Evolutionary conservation across 2,329 filamentous ascomycete genomes (phyloP).

Genomic region (Penicillium fuscoglaucum): DNA sequence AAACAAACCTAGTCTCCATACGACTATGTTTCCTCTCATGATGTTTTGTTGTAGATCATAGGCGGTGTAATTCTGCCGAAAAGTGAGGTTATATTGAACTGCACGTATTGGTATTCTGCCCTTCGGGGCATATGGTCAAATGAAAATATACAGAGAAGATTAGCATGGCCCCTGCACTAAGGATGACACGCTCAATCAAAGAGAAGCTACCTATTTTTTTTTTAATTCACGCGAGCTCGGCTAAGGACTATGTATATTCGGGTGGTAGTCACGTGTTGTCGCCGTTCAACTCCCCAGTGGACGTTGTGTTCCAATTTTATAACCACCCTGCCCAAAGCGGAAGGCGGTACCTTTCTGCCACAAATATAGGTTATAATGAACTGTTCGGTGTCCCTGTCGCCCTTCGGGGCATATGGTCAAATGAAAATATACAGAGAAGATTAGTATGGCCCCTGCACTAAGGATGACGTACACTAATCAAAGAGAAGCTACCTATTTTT

Average conservation of each 20-base stretch:
- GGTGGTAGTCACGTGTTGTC: too few relatives aligned
- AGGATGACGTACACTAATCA: conserved; percentile 92
- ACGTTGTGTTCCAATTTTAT: too few relatives aligned
- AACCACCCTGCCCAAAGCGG: too few relatives aligned
- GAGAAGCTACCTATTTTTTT: conserved; percentile 71
- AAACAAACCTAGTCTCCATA: too few relatives aligned
- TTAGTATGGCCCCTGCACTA: conserved; percentile 85
- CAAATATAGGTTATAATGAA: too few relatives aligned
- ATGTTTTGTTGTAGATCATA: too few relatives aligned
- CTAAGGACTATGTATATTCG: too few relatives aligned
- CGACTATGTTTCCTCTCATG: too few relatives aligned
- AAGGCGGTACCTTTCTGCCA: too few relatives aligned
- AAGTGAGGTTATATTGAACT: conserved; percentile 22
- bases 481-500: conserved; percentile 74
- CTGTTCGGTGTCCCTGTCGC: too few relatives aligned
- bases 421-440: conserved; percentile 73
- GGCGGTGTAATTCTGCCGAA: neutral
- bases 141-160: conserved; percentile 73
- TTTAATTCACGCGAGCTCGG: too few relatives aligned
- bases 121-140: conserved; percentile 61
- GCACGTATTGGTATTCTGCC: conserved; percentile 24
- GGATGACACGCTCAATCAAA: conserved; percentile 89
- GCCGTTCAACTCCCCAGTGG: too few relatives aligned
- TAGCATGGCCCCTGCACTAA: conserved; percentile 86
- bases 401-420: conserved; percentile 61